Base-by-base conservation (phyloP, 495 filamentous ascomycete species). In the Aspergillus diversus region DNA sequence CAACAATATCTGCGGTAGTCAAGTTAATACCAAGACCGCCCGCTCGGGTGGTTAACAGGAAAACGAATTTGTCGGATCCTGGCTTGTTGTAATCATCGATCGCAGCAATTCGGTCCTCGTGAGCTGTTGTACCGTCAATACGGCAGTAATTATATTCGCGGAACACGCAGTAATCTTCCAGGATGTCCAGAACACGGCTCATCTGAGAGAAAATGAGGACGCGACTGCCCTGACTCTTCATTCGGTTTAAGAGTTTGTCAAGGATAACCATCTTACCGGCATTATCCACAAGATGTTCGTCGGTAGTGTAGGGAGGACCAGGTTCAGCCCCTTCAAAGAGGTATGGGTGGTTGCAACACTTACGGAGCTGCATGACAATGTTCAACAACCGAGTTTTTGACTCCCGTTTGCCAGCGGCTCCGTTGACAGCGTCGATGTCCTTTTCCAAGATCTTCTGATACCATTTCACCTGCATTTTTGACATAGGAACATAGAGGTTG, bases 181-280 rank as follows among this genome's bases (percentile, higher is more conserved):
- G 81, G 50, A 99, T 98, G 71, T 99, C 96, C 31, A 99, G 80
- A 33, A 97, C 85, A 84, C 96, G 90, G 65, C 92, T 97, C 96
- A 99, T 99, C 69, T 99, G 96, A 0, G 96, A 98, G 81, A 99
- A 99, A 69, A 99, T 99, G 49, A 99, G 84, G 16, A 98, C 93
- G 55, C 96, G 86, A 67, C 92, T 97, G 13, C 91, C 94, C 71
- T 95, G 87, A 12, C 82, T 84, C 76, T 93, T 85, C 84, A 99
- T 86, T 33, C 92, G 86, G 68, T 84, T 87, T 33, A 99, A 78
- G 34, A 99, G 87, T 78, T 91, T 97, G 79, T 99, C 96, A 5
- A 99, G 85, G 75, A 99, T 93, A 17, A 92, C 84, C 96, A 98
- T 98, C 79, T 99, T 99, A 7, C 93, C 96, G 3, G 95, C 86